Conservation (phyloP, 2,329 filamentous ascomycete species). For the Fusarium sp. region DNA sequence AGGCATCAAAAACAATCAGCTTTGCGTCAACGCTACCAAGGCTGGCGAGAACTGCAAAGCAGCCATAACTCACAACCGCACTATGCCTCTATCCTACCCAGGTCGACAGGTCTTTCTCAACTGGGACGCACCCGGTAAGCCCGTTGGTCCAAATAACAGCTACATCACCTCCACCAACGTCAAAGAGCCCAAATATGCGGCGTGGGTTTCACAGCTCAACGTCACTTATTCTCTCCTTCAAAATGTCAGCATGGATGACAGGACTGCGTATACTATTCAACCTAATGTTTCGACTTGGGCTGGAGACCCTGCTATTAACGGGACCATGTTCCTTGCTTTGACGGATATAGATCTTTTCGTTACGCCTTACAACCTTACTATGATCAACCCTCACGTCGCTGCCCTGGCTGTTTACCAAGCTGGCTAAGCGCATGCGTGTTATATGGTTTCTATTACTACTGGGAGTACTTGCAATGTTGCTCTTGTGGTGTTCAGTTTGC, state of each 20-base stretch:
- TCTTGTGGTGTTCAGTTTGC: too few species aligned
- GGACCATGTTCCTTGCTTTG: conserved; percentile 82
- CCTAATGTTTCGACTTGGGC: conserved; percentile 76
- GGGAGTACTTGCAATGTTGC: too few species aligned
- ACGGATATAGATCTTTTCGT: conserved; percentile 77
- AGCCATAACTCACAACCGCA: conserved; percentile 76
- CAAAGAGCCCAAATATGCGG: conserved; percentile 72
- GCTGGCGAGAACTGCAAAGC: conserved; percentile 69
- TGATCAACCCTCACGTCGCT: conserved; percentile 81
- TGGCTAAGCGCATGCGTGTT: conserved; percentile 63
- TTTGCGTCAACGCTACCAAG: conserved; percentile 70
- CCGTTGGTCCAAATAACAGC: conserved; percentile 84
- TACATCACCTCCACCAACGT: conserved; percentile 77
- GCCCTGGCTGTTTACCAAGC: conserved; percentile 83
- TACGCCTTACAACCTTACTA: conserved; percentile 81
- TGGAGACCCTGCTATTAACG: conserved; percentile 78
- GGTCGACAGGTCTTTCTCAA: conserved; percentile 77
- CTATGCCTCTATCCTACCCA: conserved; percentile 78
- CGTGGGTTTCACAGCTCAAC: conserved; percentile 84
- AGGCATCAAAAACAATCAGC: conserved; percentile 59
- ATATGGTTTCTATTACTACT: not conserved
- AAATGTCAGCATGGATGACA: conserved; percentile 61
- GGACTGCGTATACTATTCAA: conserved; percentile 77
- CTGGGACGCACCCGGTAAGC: conserved; percentile 78
- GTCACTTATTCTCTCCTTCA: conserved; percentile 76